Percentiles rank a stretch among this genome's conserved stretches.
Evolutionary conservation across 1,139 yeast species (phyloP).

Genomic region (Candida sanyaensis): DNA sequence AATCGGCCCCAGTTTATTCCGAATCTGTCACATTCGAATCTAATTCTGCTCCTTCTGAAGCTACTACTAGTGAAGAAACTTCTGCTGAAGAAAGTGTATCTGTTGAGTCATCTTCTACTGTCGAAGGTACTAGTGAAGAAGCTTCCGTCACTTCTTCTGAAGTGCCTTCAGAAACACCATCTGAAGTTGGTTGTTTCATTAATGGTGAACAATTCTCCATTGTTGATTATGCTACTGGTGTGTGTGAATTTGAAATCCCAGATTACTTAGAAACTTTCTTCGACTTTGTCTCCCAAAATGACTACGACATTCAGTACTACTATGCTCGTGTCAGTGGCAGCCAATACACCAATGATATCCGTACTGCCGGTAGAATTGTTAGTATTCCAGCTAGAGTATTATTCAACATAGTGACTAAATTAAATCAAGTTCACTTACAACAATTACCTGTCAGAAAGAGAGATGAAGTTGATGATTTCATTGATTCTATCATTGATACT

Average conservation of each 20-base stretch:
- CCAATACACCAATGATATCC: slow-evolving; percentile 38
- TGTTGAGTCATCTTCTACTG: slow-evolving; percentile 1
- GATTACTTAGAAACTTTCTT: slow-evolving; percentile 26
- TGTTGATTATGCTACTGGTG: slow-evolving; percentile 45
- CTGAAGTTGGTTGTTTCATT: slow-evolving; percentile 39
- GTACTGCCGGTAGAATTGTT: slow-evolving; percentile 35
- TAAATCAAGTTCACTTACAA: slow-evolving; percentile 30
- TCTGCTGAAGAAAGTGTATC: not conserved
- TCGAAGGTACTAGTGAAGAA: not conserved
- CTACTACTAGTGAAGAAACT: slow-evolving; percentile 6
- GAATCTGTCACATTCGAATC: not conserved
- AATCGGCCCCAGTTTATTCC: not conserved
- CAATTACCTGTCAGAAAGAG: slow-evolving; percentile 37
- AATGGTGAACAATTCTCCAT: slow-evolving; percentile 33
- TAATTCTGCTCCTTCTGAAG: no score
- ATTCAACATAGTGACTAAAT: slow-evolving; percentile 24
- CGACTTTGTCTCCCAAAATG: slow-evolving; percentile 28
- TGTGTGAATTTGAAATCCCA: slow-evolving; percentile 42
- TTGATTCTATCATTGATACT: slow-evolving; percentile 23
- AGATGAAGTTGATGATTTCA: slow-evolving; percentile 35
- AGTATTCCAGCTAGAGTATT: slow-evolving; percentile 33
- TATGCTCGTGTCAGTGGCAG: slow-evolving; percentile 27
- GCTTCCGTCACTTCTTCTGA: not conserved
- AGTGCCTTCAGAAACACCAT: not conserved
- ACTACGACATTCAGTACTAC: slow-evolving; percentile 40